Percentiles rank a stretch among this genome's conserved stretches.
Evolutionary conservation across 2,329 filamentous ascomycete genomes (phyloP).

Genomic region (Diaporthe vaccinii): DNA sequence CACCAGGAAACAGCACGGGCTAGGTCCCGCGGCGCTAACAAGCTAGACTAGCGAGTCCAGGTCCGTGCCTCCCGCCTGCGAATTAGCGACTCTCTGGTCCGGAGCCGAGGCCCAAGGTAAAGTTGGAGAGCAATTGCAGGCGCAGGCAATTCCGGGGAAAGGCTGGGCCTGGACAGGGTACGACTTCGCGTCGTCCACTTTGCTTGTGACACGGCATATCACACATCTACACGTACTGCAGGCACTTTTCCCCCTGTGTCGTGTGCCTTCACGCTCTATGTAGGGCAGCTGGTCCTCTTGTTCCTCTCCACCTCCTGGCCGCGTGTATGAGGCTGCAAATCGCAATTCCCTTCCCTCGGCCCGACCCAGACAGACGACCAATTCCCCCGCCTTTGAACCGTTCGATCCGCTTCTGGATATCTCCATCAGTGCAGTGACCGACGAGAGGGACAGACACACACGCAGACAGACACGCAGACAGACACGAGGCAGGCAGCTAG

Average conservation of each 20-base stretch:
- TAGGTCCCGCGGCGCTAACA: slow-evolving; percentile 3
- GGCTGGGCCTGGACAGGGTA: slow-evolving; percentile 50
- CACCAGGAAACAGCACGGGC: background rate
- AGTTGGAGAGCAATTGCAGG: background rate
- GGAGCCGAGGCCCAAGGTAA: slow-evolving; percentile 35
- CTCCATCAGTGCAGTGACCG: slow-evolving; percentile 1
- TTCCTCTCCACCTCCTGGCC: background rate
- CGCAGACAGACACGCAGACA: background rate
- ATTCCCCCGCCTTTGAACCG: background rate
- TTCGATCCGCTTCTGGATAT: background rate
- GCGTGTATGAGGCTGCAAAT: background rate
- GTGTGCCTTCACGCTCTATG: slow-evolving; percentile 2
- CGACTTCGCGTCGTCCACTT: slow-evolving; percentile 32
- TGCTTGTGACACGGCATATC: slow-evolving; percentile 33
- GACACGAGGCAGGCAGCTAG: background rate
- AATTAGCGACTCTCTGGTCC: slow-evolving; percentile 2
- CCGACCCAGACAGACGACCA: slow-evolving; percentile 14
- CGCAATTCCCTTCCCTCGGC: background rate
- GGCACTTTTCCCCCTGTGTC: background rate
- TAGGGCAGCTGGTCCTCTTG: background rate
- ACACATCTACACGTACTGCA: background rate
- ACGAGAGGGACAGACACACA: background rate
- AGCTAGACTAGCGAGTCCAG: background rate
- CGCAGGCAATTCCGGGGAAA: slow-evolving; percentile 16
- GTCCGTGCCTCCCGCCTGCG: slow-evolving; percentile 6